A percentile compares a stretch with the other conserved stretches of the same genome.
phyloP scores from a whole-genome alignment of 2,329 filamentous ascomycete genomes.

The Fusarium stilboides region DNA sequence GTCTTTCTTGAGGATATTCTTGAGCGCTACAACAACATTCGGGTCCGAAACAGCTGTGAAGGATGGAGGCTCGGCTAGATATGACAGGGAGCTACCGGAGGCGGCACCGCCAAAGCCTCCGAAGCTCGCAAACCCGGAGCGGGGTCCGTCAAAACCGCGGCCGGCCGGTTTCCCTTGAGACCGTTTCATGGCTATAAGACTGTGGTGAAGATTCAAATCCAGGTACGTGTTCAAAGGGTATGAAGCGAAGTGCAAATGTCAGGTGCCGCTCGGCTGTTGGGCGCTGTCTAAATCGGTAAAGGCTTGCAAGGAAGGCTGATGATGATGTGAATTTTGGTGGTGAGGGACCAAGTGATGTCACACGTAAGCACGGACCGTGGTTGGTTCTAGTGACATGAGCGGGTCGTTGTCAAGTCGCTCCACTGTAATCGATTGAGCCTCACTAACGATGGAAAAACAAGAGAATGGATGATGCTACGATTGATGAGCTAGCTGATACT shows the following conservation, averaged over 20 bases:
- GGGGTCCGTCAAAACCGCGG: slow-evolving; percentile 48
- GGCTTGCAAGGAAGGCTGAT: slow-evolving; percentile 38
- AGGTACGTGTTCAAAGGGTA: slow-evolving; percentile 5
- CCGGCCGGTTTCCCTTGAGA: slow-evolving; percentile 48
- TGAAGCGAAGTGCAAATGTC: slow-evolving; percentile 18
- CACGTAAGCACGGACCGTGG: slow-evolving; percentile 45
- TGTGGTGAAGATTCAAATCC: slow-evolving; percentile 4
- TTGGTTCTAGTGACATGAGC: slow-evolving; percentile 20
- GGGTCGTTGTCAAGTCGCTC: slow-evolving; percentile 16
- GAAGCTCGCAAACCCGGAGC: slow-evolving; percentile 46
- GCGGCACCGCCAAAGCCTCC: slow-evolving; percentile 56
- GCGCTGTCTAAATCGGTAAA: slow-evolving; percentile 12
- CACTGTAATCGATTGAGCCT: slow-evolving; percentile 24
- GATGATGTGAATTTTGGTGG: slow-evolving; percentile 46
- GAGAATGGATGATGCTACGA: slow-evolving; percentile 1
- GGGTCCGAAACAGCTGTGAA: slow-evolving; percentile 83
- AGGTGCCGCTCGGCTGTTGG: slow-evolving; percentile 36
- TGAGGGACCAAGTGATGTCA: slow-evolving; percentile 49
- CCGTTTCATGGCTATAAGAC: slow-evolving; percentile 49
- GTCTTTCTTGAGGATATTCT: slow-evolving; percentile 94
- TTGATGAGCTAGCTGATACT: neutral
- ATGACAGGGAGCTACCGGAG: slow-evolving; percentile 76
- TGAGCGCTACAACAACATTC: slow-evolving; percentile 89
- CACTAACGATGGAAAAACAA: slow-evolving; percentile 1
- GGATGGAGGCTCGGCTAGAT: slow-evolving; percentile 88